Evolutionary conservation across 805 yeast species (phyloP).

Genomic region (Teunomyces lycoperdinae): DNA sequence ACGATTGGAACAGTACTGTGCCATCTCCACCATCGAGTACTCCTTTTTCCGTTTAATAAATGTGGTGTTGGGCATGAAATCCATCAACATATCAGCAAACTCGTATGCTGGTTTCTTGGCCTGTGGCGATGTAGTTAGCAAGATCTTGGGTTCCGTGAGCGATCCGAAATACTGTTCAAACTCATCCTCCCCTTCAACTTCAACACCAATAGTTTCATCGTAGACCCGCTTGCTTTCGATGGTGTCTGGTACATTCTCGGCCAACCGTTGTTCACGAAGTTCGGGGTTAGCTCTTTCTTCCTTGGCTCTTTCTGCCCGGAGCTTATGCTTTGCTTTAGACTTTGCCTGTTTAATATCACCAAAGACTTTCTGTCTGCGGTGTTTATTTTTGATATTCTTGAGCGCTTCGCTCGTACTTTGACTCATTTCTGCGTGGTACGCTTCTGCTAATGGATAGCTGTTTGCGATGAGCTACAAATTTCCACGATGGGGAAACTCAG

Average conservation of each 20-base stretch:
- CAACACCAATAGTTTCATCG: slow-evolving; percentile 75
- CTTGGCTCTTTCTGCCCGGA: slow-evolving; percentile 79
- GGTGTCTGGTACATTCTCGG: slow-evolving; percentile 75
- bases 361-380: slow-evolving; percentile 73
- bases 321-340: slow-evolving; percentile 72
- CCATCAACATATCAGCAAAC: slow-evolving; percentile 83
- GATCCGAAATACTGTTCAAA: slow-evolving; percentile 58
- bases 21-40: slow-evolving; percentile 82
- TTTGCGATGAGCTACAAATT: slow-evolving; percentile 7
- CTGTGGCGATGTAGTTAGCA: slow-evolving; percentile 83
- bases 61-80: slow-evolving; percentile 78
- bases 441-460: not conserved
- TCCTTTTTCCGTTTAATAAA: slow-evolving; percentile 87
- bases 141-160: slow-evolving; percentile 70
- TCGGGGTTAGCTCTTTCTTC: slow-evolving; percentile 85
- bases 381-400: slow-evolving; percentile 65
- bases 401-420: slow-evolving; percentile 26
- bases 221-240: slow-evolving; percentile 79
- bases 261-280: slow-evolving; percentile 73
- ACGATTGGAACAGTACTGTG: slow-evolving; percentile 74
- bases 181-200: slow-evolving; percentile 61
- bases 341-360: slow-evolving; percentile 71
- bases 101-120: slow-evolving; percentile 87
- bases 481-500: not conserved
- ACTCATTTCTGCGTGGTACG: slow-evolving; percentile 13